Evolutionary conservation across 331 rosid species (phyloP).

Genomic region (Cydonia oblonga): DNA sequence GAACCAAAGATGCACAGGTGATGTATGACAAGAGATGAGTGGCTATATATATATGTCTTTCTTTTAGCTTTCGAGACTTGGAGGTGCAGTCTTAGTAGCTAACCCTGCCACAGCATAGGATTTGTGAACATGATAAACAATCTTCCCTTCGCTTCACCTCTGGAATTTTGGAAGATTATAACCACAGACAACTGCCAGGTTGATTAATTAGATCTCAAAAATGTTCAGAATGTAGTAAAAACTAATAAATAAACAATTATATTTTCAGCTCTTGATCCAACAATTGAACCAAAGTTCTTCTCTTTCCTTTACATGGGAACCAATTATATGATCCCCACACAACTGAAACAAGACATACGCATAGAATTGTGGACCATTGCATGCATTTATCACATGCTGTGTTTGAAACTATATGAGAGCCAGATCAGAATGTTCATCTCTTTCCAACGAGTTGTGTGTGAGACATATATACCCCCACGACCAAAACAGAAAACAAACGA

Average conservation of each 20-base stretch:
- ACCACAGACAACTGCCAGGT: not conserved
- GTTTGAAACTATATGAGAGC: not conserved
- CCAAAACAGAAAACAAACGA: too few species aligned
- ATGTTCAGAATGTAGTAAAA: too few species aligned
- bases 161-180: not conserved
- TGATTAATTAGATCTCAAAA: not conserved
- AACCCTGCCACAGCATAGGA: not conserved
- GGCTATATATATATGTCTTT: not conserved
- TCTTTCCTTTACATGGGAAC: too few species aligned
- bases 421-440: too few species aligned
- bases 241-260: too few species aligned
- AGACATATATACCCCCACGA: too few species aligned
- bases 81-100: not conserved
- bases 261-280: not conserved
- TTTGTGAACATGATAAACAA: not conserved
- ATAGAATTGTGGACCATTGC: not conserved
- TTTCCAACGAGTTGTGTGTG: too few species aligned
- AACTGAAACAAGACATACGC: not conserved
- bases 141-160: not conserved
- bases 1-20: not conserved
- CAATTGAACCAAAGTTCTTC: not conserved
- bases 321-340: not conserved
- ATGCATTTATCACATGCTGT: not conserved
- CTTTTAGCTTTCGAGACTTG: not conserved
- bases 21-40: not conserved